Evolutionary conservation across 176 grass and related monocot genomes (phyloP).

Genomic region (Secale cereale): DNA sequence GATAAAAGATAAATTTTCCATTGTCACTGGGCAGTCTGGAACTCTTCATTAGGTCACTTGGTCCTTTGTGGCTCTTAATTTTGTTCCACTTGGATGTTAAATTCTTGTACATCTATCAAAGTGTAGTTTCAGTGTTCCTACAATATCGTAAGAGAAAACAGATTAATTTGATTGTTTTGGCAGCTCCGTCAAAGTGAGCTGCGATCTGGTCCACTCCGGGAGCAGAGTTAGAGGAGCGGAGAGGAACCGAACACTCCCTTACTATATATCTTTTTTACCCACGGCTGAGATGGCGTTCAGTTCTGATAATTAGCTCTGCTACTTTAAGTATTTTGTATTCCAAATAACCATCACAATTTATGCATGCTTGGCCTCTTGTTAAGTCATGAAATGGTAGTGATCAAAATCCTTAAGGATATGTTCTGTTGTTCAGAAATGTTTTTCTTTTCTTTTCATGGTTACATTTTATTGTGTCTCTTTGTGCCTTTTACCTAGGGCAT

Average conservation of each 20-base stretch:
- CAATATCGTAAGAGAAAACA: background rate
- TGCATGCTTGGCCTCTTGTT: constrained; percentile 1
- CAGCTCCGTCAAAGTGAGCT: too few relatives aligned
- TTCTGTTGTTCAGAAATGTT: background rate
- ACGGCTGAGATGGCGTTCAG: background rate
- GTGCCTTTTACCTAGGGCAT: constrained; percentile 25
- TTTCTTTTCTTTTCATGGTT: background rate
- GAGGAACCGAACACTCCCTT: too few relatives aligned
- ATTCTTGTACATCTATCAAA: constrained; percentile 6
- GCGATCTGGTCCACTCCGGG: too few relatives aligned
- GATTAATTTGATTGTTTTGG: background rate
- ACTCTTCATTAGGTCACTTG: background rate
- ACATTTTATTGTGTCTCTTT: background rate
- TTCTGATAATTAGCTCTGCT: background rate
- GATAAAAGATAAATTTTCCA: background rate
- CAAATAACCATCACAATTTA: background rate
- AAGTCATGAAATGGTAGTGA: constrained; percentile 11
- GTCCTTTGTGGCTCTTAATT: background rate
- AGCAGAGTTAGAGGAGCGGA: too few relatives aligned
- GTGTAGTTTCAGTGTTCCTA: background rate
- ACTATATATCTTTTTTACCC: background rate
- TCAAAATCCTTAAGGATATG: background rate
- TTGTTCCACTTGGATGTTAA: background rate
- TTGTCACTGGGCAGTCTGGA: background rate
- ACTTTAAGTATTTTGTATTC: background rate